Percentiles rank a stretch among this genome's conserved stretches.
phyloP scores from a whole-genome alignment of 371 early-diverging fungal species.

The Rhizomucor miehei region DNA sequence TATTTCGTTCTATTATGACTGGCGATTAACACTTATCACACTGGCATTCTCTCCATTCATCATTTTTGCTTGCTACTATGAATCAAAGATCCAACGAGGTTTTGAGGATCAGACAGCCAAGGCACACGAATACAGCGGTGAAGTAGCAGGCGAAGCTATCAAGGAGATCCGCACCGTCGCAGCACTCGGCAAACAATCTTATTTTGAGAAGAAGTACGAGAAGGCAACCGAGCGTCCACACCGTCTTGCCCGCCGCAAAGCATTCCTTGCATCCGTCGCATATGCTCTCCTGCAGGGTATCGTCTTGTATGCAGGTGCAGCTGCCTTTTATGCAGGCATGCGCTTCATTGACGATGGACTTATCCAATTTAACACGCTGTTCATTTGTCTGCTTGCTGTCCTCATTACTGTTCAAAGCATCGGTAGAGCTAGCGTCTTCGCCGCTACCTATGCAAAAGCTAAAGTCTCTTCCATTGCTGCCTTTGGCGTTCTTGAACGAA shows the following conservation, averaged over 20 bases:
- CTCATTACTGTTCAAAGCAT: constrained; percentile 70
- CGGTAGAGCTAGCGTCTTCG: constrained; percentile 54
- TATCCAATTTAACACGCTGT: constrained; percentile 39
- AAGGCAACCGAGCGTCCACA: constrained; percentile 66
- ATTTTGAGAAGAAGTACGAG: constrained; percentile 58
- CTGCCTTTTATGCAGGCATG: constrained; percentile 57
- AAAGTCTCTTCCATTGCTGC: constrained; percentile 76
- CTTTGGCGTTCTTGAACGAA: constrained; percentile 71
- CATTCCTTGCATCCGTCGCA: constrained; percentile 54
- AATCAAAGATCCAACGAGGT: constrained; percentile 42
- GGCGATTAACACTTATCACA: constrained; percentile 58
- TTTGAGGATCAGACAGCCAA: constrained; percentile 59
- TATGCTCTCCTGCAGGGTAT: constrained; percentile 70
- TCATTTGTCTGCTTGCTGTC: constrained; percentile 67
- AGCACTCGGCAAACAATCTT: constrained; percentile 73
- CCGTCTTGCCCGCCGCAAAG: constrained; percentile 52
- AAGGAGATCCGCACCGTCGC: constrained; percentile 86
- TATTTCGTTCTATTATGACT: constrained; percentile 48
- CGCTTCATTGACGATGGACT: constrained; percentile 36
- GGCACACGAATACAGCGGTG: constrained; percentile 67
- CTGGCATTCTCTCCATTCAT: constrained; percentile 54
- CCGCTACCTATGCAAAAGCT: constrained; percentile 69
- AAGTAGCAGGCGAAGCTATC: constrained; percentile 82
- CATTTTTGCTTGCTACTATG: constrained; percentile 38
- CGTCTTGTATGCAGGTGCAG: constrained; percentile 59